Evolutionary conservation across 2,329 filamentous ascomycete genomes (phyloP).

Genomic region (Verticillium albo-atrum): DNA sequence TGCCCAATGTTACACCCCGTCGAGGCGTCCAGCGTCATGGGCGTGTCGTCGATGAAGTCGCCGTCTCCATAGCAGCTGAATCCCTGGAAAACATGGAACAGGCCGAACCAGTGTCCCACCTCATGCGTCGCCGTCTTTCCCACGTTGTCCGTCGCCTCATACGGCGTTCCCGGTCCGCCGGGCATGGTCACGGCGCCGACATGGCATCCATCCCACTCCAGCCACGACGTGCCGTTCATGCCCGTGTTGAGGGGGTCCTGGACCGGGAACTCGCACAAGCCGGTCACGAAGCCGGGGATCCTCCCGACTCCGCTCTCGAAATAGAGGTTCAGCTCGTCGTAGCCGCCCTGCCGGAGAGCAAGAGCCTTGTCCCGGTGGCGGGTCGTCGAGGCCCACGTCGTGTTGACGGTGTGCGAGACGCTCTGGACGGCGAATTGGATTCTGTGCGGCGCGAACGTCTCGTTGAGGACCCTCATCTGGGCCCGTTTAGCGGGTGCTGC

Average conservation of each 20-base stretch:
- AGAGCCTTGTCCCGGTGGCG: constrained; percentile 6
- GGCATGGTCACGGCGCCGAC: constrained; percentile 11
- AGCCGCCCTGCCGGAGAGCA: constrained; percentile 34
- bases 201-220: constrained; percentile 6
- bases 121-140: constrained; percentile 27
- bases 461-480: constrained; percentile 7
- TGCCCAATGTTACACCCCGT: constrained; percentile 23
- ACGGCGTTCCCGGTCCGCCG: constrained; percentile 5
- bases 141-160: constrained; percentile 8
- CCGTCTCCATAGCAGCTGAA: constrained; percentile 20
- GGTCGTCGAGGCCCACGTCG: constrained; percentile 5
- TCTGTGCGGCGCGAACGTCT: constrained; percentile 6
- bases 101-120: constrained; percentile 39
- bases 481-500: background rate
- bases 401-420: constrained; percentile 5
- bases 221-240: background rate
- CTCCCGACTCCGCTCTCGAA: constrained; percentile 23
- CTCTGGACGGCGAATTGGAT: constrained; percentile 8
- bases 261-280: constrained; percentile 36
- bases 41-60: constrained; percentile 33
- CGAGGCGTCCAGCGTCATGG: constrained; percentile 23
- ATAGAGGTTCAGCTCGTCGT: constrained; percentile 41
- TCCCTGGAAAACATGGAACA: constrained; percentile 36
- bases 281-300: constrained; percentile 17
- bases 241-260: constrained; percentile 4